Evolutionary conservation across 1,284 basidiomycete genomes (phyloP).

Genomic region (Irpex sp.): DNA sequence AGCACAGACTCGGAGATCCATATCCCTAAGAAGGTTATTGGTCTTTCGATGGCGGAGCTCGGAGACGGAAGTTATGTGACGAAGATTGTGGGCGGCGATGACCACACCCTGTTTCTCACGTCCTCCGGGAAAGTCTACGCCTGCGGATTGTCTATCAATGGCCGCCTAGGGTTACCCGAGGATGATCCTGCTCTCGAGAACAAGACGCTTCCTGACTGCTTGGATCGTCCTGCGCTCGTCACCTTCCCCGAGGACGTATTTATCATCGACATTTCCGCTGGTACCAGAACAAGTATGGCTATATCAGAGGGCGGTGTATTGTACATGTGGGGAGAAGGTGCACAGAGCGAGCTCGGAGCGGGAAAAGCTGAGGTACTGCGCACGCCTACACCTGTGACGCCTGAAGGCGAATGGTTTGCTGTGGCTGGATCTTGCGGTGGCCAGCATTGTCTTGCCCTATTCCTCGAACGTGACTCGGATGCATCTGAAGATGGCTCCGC

Average conservation of each 20-base stretch:
- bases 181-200: slow-evolving; percentile 53
- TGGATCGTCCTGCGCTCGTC: slow-evolving; percentile 56
- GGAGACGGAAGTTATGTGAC: slow-evolving; percentile 57
- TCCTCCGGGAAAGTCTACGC: slow-evolving; percentile 78
- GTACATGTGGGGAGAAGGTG: slow-evolving; percentile 84
- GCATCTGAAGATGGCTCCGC: slow-evolving; percentile 22
- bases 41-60: slow-evolving; percentile 62
- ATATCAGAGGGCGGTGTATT: slow-evolving; percentile 71
- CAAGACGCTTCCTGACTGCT: slow-evolving; percentile 44
- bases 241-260: slow-evolving; percentile 61
- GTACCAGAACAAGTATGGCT: slow-evolving; percentile 78
- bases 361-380: slow-evolving; percentile 50
- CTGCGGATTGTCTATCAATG: slow-evolving; percentile 72
- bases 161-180: slow-evolving; percentile 69
- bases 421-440: slow-evolving; percentile 57
- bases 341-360: slow-evolving; percentile 63
- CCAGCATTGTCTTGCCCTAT: slow-evolving; percentile 63
- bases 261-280: slow-evolving; percentile 69
- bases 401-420: slow-evolving; percentile 55
- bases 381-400: slow-evolving; percentile 53
- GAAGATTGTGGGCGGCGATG: slow-evolving; percentile 79
- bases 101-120: slow-evolving; percentile 85
- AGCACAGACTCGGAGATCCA: slow-evolving; percentile 50
- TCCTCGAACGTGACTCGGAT: slow-evolving; percentile 30
- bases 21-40: slow-evolving; percentile 60